Evolutionary conservation across 306 rosid genomes (phyloP).

Genomic region (Trifolium subterraneum): DNA sequence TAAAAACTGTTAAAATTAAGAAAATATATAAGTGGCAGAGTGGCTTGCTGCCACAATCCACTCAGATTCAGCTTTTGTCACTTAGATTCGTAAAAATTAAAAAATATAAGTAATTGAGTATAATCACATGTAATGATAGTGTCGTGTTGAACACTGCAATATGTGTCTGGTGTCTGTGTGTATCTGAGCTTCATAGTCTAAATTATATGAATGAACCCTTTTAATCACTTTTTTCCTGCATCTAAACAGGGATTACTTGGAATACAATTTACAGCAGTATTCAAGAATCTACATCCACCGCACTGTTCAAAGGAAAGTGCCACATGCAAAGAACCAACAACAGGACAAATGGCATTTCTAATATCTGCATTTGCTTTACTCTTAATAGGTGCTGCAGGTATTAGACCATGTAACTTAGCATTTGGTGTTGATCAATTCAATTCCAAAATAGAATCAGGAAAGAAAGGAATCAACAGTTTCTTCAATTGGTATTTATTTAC

Average conservation of each 20-base stretch:
- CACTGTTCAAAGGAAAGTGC: constrained; percentile 53
- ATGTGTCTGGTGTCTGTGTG: background rate
- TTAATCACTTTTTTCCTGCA: constrained; percentile 10
- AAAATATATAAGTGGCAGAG: background rate
- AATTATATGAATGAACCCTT: background rate
- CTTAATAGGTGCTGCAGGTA: constrained; percentile 76
- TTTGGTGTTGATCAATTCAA: constrained; percentile 94
- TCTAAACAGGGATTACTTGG: constrained; percentile 65
- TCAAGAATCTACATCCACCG: constrained; percentile 80
- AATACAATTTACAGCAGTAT: constrained; percentile 74
- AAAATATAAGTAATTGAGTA: background rate
- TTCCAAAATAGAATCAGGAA: constrained; percentile 77
- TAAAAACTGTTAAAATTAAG: no score
- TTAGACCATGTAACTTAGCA: constrained; percentile 88
- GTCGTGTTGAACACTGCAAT: background rate
- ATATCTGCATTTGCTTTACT: constrained; percentile 60
- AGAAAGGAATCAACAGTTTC: constrained; percentile 79
- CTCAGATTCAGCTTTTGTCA: background rate
- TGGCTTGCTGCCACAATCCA: background rate
- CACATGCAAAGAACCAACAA: constrained; percentile 65
- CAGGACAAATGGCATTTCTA: constrained; percentile 71
- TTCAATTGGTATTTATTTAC: constrained; percentile 92
- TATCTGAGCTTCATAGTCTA: background rate
- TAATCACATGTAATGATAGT: background rate
- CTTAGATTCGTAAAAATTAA: background rate